These are phyloP conservation scores for Polytolypa hystricis DNA, from an alignment of 2,329 filamentous ascomycete species.

Conservation along the genomic window DNA sequence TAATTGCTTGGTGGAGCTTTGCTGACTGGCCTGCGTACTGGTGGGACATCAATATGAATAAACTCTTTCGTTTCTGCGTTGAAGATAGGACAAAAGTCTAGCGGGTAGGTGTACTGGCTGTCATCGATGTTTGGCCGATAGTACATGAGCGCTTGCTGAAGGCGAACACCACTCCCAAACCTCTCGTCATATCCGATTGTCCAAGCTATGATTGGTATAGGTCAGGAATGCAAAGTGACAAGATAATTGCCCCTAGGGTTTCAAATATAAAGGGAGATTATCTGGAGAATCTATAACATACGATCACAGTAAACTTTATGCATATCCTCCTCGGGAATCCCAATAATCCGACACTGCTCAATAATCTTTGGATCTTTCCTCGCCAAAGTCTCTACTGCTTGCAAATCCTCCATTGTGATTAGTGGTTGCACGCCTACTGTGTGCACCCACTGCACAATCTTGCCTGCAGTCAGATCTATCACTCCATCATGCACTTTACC, in stretches of 20 bases:
- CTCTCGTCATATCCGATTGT: slow-evolving; percentile 91
- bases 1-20: slow-evolving; percentile 68
- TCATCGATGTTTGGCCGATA: slow-evolving; percentile 77
- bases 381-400: slow-evolving; percentile 64
- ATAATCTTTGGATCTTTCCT: slow-evolving; percentile 76
- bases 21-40: slow-evolving; percentile 63
- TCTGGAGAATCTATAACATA: slow-evolving; percentile 26
- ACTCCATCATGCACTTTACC: slow-evolving; percentile 75
- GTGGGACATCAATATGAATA: slow-evolving; percentile 73
- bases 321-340: slow-evolving; percentile 75
- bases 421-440: slow-evolving; percentile 71
- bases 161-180: slow-evolving; percentile 63
- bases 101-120: slow-evolving; percentile 79
- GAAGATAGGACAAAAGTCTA: slow-evolving; percentile 91
- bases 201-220: slow-evolving; percentile 53
- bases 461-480: slow-evolving; percentile 57
- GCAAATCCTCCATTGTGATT: slow-evolving; percentile 85
- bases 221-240: no score
- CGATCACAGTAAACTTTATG: slow-evolving; percentile 91
- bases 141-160: slow-evolving; percentile 94
- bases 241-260: background rate
- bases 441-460: slow-evolving; percentile 62
- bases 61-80: slow-evolving; percentile 69
- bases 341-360: slow-evolving; percentile 75
- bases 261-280: background rate